A percentile compares a stretch with the other conserved stretches of the same genome.
phyloP scores from a whole-genome alignment of 2,329 filamentous ascomycete genomes.

The Claviceps pusilla region DNA sequence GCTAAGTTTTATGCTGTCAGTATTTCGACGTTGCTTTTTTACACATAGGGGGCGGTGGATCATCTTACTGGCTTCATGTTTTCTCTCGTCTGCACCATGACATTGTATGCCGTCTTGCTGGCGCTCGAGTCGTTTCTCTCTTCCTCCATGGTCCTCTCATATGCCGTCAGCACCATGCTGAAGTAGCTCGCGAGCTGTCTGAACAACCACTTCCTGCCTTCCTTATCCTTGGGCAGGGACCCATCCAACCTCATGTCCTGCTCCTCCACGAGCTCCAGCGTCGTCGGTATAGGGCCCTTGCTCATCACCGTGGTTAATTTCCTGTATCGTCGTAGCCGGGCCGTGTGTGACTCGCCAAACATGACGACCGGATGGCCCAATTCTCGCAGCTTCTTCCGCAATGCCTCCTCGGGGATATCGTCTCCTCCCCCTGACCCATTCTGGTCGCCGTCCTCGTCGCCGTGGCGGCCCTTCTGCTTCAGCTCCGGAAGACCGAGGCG shows the following conservation, averaged over 20 bases:
- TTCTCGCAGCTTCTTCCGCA: slow-evolving; percentile 51
- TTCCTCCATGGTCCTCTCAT: slow-evolving; percentile 63
- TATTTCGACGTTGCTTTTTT: background rate
- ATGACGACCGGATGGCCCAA: slow-evolving; percentile 59
- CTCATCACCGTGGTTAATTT: slow-evolving; percentile 48
- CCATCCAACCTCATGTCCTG: slow-evolving; percentile 73
- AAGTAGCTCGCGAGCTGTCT: slow-evolving; percentile 90
- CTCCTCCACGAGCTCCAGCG: slow-evolving; percentile 62
- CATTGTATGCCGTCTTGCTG: slow-evolving; percentile 66
- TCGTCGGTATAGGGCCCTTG: slow-evolving; percentile 75
- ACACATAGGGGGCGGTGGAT: background rate
- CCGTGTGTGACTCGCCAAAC: slow-evolving; percentile 67
- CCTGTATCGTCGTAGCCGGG: slow-evolving; percentile 55
- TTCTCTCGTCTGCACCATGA: slow-evolving; percentile 75
- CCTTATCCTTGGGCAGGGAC: slow-evolving; percentile 45
- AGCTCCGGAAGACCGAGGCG: slow-evolving; percentile 68
- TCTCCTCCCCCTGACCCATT: slow-evolving; percentile 35
- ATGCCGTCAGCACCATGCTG: slow-evolving; percentile 84
- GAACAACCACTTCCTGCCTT: slow-evolving; percentile 57
- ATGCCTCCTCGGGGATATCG: slow-evolving; percentile 56
- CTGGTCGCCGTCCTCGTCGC: slow-evolving; percentile 17
- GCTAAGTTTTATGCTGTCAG: slow-evolving; percentile 19
- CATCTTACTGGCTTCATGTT: slow-evolving; percentile 60
- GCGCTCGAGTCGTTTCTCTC: slow-evolving; percentile 50
- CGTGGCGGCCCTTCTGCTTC: slow-evolving; percentile 23